Conservation (phyloP, 2,329 filamentous ascomycete genomes). For the Colletotrichum cordylinicola region DNA sequence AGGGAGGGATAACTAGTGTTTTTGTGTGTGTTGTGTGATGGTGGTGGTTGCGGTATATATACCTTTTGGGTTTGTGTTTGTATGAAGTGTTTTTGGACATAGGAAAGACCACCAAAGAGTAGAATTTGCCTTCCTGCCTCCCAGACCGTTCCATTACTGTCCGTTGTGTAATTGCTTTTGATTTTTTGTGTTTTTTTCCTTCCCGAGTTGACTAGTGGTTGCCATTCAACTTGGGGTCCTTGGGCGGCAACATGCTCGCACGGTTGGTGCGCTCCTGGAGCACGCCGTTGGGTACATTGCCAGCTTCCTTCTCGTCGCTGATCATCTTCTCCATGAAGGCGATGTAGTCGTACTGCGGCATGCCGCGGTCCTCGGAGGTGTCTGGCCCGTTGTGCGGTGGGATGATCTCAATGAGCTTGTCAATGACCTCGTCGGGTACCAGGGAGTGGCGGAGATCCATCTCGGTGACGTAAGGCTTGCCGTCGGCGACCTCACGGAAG, state of each 20-base stretch:
- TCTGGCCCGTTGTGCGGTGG: conserved; percentile 85
- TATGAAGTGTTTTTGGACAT: background rate
- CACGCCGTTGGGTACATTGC: conserved; percentile 32
- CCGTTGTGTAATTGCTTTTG: background rate
- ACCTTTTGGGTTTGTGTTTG: background rate
- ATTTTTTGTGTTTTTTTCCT: background rate
- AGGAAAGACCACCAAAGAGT: background rate
- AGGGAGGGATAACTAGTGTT: background rate
- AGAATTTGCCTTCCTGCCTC: background rate
- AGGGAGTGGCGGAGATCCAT: conserved; percentile 94
- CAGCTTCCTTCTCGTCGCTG: conserved; percentile 38
- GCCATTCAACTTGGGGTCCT: conserved; percentile 40
- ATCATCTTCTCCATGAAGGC: conserved; percentile 94
- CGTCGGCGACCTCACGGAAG: conserved; percentile 96
- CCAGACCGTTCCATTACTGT: background rate
- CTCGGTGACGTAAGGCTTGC: conserved; percentile 98
- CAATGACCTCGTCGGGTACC: conserved; percentile 96
- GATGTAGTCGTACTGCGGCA: conserved; percentile 94
- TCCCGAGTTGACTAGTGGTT: conserved; percentile 19
- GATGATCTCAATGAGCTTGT: conserved; percentile 88
- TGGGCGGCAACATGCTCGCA: conserved; percentile 36
- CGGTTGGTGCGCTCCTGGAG: conserved; percentile 40
- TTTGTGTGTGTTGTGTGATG: background rate
- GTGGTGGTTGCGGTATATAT: background rate
- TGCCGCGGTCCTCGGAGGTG: conserved; percentile 80